Evolutionary conservation across 441 rosid species (phyloP), one percentile per base, ranked within the genome.

Genomic region (Flueggea neowawraea): DNA sequence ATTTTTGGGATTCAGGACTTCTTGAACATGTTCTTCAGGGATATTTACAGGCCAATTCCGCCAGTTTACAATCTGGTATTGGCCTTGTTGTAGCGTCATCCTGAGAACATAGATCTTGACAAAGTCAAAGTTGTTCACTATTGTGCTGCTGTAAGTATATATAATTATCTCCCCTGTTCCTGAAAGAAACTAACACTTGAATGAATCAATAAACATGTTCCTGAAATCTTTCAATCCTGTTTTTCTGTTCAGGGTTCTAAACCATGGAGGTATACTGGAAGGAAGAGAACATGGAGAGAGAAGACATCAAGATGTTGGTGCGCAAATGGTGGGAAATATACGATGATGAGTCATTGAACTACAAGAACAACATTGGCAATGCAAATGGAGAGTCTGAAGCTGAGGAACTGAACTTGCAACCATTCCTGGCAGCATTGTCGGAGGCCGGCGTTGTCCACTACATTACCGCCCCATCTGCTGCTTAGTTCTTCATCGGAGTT

Each of bases 81-180:
- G 44, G 91, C 91, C 36, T 73, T 87, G 91, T 53, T 87, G 16
- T 87, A 91, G 91, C 84, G 89, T 41, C 91, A 85, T 51, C 83
- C 82, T 0, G 89, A 85, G 52, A 85, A 83, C 52, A 39, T 87
- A 3, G 73, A 85, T 41, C 76, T 82, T 5, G 82, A 74, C 28
- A 60, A 85, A 31, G 86, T 75, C 31, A 86, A 82, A 72, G 92
- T 82, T 36, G 90, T 77, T 68, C 92, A 88, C 57, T 86, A 84
- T 50, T 88, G 92, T 64, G 92, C 95, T 0, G 81, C 83, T 10
- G 90, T 84, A 45, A 52, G 80, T 64, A 65, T 22, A 22, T 2
- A 22, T 22, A 22, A 22, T 2, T 22, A 22, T 22, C 28, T 22
- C 28, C 28, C 2, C 28, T 22, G 28, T 22, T 22, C 28, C 28